phyloP scores from a whole-genome alignment of 208 protist genomes.

The Wallacemonas sp. region DNA sequence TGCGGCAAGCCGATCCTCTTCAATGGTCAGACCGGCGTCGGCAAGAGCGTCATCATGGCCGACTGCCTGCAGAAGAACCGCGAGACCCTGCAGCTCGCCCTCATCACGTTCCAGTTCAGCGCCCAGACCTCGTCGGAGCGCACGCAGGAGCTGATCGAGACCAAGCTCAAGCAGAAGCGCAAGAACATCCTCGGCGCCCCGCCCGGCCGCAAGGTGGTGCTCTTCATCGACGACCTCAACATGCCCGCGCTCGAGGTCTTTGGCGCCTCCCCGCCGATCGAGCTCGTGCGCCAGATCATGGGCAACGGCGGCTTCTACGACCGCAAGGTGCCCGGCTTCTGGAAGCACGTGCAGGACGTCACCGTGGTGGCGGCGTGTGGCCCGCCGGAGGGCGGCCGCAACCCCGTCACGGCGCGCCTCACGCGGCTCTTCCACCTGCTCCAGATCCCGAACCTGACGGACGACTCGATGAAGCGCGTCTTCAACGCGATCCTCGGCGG shows the following conservation, averaged over 20 bases:
- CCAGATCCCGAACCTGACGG: conserved; percentile 92
- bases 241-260: conserved; percentile 97
- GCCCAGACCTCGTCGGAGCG: conserved; percentile 94
- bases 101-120: conserved; percentile 95
- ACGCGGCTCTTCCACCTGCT: conserved; percentile 95
- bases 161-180: conserved; percentile 95
- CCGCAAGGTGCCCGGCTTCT: conserved; percentile 93
- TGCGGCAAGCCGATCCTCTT: conserved; percentile 92
- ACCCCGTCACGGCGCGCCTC: conserved; percentile 92
- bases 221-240: conserved; percentile 98
- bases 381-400: conserved; percentile 96
- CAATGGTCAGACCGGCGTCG: conserved; percentile 95
- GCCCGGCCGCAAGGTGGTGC: conserved; percentile 91
- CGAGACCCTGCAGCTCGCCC: conserved; percentile 75
- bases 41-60: conserved; percentile 94
- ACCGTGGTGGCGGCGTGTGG: conserved; percentile 95
- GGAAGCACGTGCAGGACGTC: conserved; percentile 95
- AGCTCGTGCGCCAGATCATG: conserved; percentile 97
- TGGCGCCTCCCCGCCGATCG: conserved; percentile 97
- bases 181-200: conserved; percentile 96
- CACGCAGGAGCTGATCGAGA: conserved; percentile 97
- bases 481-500: conserved; percentile 94
- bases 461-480: conserved; percentile 95
- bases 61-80: conserved; percentile 83
- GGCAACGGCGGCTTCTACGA: conserved; percentile 97